These are phyloP conservation scores for Aegilops longissima DNA, from an alignment of 176 grass and related monocot species.

Conservation along the genomic window DNA sequence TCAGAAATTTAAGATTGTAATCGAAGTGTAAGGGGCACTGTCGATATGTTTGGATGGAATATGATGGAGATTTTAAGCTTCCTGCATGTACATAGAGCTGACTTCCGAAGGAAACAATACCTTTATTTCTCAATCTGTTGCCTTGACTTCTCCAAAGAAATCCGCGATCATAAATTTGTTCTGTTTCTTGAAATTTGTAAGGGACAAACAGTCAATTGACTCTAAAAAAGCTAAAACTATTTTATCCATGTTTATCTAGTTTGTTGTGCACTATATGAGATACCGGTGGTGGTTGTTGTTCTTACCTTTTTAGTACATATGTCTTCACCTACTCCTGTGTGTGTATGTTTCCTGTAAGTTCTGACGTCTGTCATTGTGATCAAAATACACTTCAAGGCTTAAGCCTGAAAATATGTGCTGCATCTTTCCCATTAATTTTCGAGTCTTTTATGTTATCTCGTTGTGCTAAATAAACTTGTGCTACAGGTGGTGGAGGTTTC, in stretches of 20 bases:
- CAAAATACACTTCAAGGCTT: neutral
- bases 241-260: neutral
- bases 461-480: conserved; percentile 14
- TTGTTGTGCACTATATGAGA: neutral
- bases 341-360: neutral
- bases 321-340: neutral
- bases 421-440: neutral
- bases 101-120: neutral
- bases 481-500: conserved; percentile 93
- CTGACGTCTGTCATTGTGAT: neutral
- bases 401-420: neutral
- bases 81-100: neutral
- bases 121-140: neutral
- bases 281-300: neutral
- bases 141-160: neutral
- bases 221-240: neutral
- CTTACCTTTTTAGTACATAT: neutral
- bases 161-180: neutral
- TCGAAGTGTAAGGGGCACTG: neutral
- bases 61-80: neutral
- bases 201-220: neutral
- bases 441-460: neutral
- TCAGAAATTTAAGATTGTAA: neutral
- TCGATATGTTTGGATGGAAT: neutral
- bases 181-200: neutral